phyloP scores from a whole-genome alignment of 129 eudicot genomes.

The Flaveria sonorensis region DNA sequence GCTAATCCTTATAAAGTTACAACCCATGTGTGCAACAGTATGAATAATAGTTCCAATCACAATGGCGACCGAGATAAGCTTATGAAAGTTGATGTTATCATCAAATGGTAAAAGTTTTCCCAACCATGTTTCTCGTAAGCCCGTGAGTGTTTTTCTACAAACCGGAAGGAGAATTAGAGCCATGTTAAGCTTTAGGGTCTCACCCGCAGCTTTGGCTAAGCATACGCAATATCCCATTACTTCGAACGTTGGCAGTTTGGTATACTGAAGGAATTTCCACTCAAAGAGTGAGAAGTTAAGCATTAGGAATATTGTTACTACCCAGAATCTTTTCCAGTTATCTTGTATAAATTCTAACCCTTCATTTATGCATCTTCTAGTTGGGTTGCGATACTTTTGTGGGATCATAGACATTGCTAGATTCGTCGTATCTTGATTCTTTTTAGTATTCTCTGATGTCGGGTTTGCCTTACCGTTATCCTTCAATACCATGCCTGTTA shows the following conservation, averaged over 20 bases:
- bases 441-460: conserved; percentile 12
- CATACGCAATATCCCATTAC: conserved; percentile 72
- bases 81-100: conserved; percentile 61
- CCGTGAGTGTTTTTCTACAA: conserved; percentile 65
- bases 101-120: conserved; percentile 55
- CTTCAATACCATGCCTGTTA: conserved; percentile 70
- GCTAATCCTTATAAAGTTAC: conserved; percentile 47
- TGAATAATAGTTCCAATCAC: conserved; percentile 44
- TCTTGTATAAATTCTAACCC: conserved; percentile 52
- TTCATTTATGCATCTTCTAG: conserved; percentile 46
- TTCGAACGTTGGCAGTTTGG: conserved; percentile 38
- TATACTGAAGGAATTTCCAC: conserved; percentile 60
- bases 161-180: conserved; percentile 66
- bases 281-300: conserved; percentile 54
- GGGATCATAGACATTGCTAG: conserved; percentile 92
- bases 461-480: conserved; percentile 20
- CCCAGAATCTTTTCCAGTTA: conserved; percentile 80
- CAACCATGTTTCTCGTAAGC: conserved; percentile 49
- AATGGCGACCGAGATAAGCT: conserved; percentile 45
- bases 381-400: conserved; percentile 51
- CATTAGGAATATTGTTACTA: conserved; percentile 44
- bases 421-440: conserved; percentile 36
- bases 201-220: conserved; percentile 65
- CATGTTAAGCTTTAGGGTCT: conserved; percentile 74
- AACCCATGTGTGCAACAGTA: conserved; percentile 38